Conservation (phyloP, 2,329 filamentous ascomycete genomes). For the Cladosporium sp. region DNA sequence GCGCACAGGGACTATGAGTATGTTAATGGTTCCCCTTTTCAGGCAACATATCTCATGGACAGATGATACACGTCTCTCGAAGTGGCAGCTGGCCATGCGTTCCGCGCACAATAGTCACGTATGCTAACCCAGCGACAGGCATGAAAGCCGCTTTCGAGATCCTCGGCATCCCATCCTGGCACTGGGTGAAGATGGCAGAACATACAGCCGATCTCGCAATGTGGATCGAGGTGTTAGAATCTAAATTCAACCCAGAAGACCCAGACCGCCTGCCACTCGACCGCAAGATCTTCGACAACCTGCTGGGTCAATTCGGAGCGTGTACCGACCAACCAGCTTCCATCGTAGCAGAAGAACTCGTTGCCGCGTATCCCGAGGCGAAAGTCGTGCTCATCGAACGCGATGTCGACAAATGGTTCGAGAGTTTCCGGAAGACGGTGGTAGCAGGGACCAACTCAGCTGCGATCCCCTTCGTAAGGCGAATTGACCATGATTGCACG, state of each 20-base stretch:
- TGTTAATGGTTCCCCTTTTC: neutral
- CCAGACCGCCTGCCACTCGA: conserved; percentile 3
- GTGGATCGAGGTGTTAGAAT: conserved; percentile 22
- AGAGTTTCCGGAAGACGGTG: conserved; percentile 1
- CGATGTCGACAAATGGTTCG: conserved; percentile 45
- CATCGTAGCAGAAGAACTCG: conserved; percentile 24
- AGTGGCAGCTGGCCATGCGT: neutral
- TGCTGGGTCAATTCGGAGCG: conserved; percentile 19
- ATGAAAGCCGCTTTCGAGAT: conserved; percentile 15
- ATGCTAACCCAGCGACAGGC: neutral
- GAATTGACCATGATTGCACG: neutral
- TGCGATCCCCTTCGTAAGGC: neutral
- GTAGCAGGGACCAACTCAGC: neutral
- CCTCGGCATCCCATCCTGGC: conserved; percentile 18
- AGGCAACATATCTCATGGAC: neutral
- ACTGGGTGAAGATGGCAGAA: conserved; percentile 21
- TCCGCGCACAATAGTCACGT: neutral
- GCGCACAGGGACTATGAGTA: conserved; percentile 29
- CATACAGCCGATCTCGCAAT: conserved; percentile 20
- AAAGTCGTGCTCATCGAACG: conserved; percentile 52
- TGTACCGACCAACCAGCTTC: conserved; percentile 22
- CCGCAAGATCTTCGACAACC: conserved; percentile 20
- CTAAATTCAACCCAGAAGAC: conserved; percentile 19
- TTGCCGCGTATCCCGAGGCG: conserved; percentile 27
- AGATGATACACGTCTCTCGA: neutral